Evolutionary conservation across 352 stramenopile genomes (phyloP), one percentile per base, ranked within the genome.

Genomic region (Globisporangium solare): DNA sequence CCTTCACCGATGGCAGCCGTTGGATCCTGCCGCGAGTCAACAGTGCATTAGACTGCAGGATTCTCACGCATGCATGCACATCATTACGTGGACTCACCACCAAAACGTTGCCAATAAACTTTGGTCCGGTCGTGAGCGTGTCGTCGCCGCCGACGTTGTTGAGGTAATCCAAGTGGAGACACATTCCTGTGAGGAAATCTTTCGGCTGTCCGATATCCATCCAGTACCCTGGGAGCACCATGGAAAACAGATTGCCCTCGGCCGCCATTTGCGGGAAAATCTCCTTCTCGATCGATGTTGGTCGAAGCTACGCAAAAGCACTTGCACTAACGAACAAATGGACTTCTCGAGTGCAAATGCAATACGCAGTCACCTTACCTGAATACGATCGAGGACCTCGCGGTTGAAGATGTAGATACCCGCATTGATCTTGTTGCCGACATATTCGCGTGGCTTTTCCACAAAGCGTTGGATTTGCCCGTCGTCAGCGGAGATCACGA

Each of bases 141-240:
- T 76, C 58, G 20, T 60, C 32, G 13, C 43, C 54, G 45, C 54
- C 47, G 2, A 70, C 46, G 31, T 80, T 74, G 22, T 62, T 78
- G 21, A 95, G 55, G 58, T 72, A 92, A 50, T 90, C 76, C 41
- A 96, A 61, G 63, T 95, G 85, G 22, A 94, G 70, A 61, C 78
- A 93, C 78, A 94, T 92, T 52, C 88, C 88, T 40, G 83, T 76
- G 10, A 96, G 59, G 49, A 93, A 96, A 63, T 96, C 83, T 67
- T 94, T 95, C 39, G 88, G 88, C 73, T 96, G 85, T 13, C 88
- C 88, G 41, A 96, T 91, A 48, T 96, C 88, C 82, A 95, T 95
- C 88, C 88, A 96, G 68, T 95, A 96, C 14, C 86, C 88, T 2
- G 78, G 77, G 46, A 96, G 59, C 47, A 87, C 69, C 82, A 96